Evolutionary conservation across 768 basidiomycete species (phyloP), one percentile per base, ranked within the genome.

Genomic region (Russula dissimulans): DNA sequence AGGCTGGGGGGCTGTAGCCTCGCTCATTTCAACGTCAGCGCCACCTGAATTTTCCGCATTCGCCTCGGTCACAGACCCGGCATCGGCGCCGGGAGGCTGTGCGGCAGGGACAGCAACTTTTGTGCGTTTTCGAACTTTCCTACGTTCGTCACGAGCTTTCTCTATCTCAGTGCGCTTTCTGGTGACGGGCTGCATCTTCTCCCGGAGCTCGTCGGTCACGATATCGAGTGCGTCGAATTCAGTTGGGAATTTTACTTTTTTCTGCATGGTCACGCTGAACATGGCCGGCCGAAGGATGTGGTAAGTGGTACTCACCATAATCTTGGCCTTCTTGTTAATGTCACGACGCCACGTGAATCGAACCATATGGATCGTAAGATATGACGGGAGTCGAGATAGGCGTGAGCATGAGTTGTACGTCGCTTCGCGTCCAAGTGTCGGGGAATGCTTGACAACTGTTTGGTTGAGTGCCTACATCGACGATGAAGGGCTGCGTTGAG

Each of bases 311-410:
- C 34, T 67, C 61, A 89, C 89, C 95, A 99, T 93, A 70, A 98
- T 95, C 75, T 99, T 98, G 2, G 95, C 85, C 70, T 98, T 98
- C 77, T 87, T 92, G 54, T 73, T 74, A 60, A 97, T 94, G 65
- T 98, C 97, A 41, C 82, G 78, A 61, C 91, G 78, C 97, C 97
- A 99, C 57, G 86, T 87, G 71, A 98, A 99, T 49, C 97, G 89
- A 12, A 95, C 94, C 88, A 97, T 91, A 67, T 98, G 93, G 4
- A 98, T 83, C 5, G 87, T 85, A 22, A 97, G 80, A 68, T 90
- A 95, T 5, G 82, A 72, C 0, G 97, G 97, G 12, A 98, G 76
- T 22, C 95, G 82, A 11, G 90, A 83, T 52, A 99, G 68, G 9
- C 93, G 85, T 4, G 89, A 87, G 41, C 81, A 84, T 68, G 91